These are phyloP conservation scores for Patellifolia procumbens DNA, from an alignment of 179 eudicot genomes.

Conservation along the genomic window DNA sequence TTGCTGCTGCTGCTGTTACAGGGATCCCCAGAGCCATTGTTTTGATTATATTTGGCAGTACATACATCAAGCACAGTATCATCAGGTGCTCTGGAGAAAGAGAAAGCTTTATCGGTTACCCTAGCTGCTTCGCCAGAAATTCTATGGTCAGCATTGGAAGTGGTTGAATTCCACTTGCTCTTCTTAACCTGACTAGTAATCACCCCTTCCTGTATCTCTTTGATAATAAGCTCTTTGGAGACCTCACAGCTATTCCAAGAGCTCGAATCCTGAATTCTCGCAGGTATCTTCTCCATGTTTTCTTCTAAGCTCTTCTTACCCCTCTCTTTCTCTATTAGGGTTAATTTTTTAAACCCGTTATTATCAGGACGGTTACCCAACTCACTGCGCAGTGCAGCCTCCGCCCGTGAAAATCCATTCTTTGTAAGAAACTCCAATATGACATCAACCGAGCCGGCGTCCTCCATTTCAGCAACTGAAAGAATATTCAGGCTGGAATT, in stretches of 20 bases:
- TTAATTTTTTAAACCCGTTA: conserved; percentile 59
- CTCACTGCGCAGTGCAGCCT: conserved; percentile 82
- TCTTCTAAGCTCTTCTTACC: conserved; percentile 26
- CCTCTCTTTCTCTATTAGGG: conserved; percentile 49
- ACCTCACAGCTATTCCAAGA: conserved; percentile 35
- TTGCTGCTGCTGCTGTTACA: conserved; percentile 45
- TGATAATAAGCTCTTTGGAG: conserved; percentile 82
- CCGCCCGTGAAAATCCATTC: conserved; percentile 79
- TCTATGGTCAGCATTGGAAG: conserved; percentile 31
- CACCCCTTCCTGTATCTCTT: conserved; percentile 83
- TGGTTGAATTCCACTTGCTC: conserved; percentile 47
- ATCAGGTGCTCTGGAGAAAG: conserved; percentile 49
- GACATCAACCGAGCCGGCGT: conserved; percentile 55
- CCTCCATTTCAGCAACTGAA: conserved; percentile 51
- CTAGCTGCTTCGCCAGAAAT: conserved; percentile 34
- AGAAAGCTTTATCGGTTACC: conserved; percentile 48
- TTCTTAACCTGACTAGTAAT: conserved; percentile 49
- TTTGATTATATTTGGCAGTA: conserved; percentile 57
- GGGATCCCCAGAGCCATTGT: conserved; percentile 44
- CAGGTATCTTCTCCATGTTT: conserved; percentile 29
- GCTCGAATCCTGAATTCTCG: too few relatives aligned
- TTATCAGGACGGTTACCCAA: conserved; percentile 57
- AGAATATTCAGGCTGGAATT: neutral
- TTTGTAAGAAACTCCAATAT: conserved; percentile 67
- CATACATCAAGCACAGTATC: conserved; percentile 65